Conservation (phyloP, 805 yeast genomes). For the Torulaspora quercuum region DNA sequence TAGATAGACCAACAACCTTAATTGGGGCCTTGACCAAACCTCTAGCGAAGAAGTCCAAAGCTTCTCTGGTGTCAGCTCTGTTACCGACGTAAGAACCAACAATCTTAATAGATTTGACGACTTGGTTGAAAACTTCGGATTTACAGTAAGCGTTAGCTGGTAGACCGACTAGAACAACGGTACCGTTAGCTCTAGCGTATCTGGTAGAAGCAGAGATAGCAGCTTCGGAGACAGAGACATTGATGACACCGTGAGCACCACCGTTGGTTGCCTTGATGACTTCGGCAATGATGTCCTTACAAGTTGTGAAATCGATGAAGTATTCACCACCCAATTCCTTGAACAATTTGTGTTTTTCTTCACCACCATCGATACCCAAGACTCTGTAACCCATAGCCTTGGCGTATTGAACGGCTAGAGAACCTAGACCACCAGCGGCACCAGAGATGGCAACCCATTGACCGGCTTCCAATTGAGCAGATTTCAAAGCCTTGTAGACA, state of each 20-base stretch:
- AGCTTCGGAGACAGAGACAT: constrained; percentile 67
- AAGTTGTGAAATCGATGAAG: constrained; percentile 55
- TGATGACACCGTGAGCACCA: constrained; percentile 74
- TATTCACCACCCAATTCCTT: constrained; percentile 63
- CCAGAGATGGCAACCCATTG: constrained; percentile 76
- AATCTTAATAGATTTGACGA: constrained; percentile 66
- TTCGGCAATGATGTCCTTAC: constrained; percentile 53
- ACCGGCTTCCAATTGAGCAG: constrained; percentile 65
- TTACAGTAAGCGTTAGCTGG: constrained; percentile 75
- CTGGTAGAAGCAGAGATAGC: constrained; percentile 61
- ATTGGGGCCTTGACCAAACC: constrained; percentile 68
- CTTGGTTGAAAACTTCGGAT: constrained; percentile 69
- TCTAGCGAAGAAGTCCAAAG: constrained; percentile 64
- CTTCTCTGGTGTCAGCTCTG: constrained; percentile 82
- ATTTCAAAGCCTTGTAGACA: constrained; percentile 84
- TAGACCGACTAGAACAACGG: constrained; percentile 69
- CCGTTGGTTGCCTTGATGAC: constrained; percentile 59
- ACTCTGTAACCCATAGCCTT: constrained; percentile 74
- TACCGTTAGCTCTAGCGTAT: constrained; percentile 64
- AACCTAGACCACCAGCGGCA: constrained; percentile 78
- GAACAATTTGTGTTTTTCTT: constrained; percentile 52
- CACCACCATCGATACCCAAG: constrained; percentile 69
- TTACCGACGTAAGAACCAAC: constrained; percentile 86
- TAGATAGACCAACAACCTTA: constrained; percentile 69
- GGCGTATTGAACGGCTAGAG: constrained; percentile 71